Percentiles rank a stretch among this genome's conserved stretches.
Conservation (phyloP, 257 asterid genomes). For the Solanum piurae region DNA sequence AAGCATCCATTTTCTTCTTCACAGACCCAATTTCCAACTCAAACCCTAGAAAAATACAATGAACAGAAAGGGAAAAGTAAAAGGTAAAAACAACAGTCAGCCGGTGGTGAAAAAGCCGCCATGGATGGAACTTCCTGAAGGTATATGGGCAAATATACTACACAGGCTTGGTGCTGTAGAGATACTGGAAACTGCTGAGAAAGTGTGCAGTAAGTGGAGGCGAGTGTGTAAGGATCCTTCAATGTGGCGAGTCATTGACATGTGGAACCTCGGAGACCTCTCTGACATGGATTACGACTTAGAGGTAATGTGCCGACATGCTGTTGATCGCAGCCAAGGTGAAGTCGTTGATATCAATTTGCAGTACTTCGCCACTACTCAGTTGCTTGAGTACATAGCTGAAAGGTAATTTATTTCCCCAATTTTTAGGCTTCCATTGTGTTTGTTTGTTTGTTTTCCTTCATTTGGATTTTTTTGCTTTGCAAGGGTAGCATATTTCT, state of each 20-base stretch:
- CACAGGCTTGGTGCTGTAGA: slow-evolving; percentile 33
- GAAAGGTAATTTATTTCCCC: neutral
- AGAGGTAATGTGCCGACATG: slow-evolving; percentile 13
- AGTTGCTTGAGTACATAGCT: neutral
- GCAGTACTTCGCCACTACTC: neutral
- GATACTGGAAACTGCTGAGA: slow-evolving; percentile 24
- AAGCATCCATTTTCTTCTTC: neutral
- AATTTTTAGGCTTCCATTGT: neutral
- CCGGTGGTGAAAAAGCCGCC: slow-evolving; percentile 6
- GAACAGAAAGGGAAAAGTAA: neutral
- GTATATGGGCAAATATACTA: slow-evolving; percentile 30
- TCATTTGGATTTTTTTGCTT: no score
- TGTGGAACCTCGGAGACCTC: neutral
- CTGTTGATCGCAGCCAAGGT: neutral
- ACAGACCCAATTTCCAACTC: neutral
- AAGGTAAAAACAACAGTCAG: neutral
- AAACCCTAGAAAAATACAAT: neutral
- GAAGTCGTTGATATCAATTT: neutral
- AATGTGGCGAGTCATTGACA: slow-evolving; percentile 32
- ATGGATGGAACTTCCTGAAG: slow-evolving; percentile 45
- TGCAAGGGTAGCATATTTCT: neutral
- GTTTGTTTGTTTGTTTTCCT: neutral
- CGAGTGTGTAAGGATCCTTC: slow-evolving; percentile 34
- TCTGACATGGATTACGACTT: neutral
- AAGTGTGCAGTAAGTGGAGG: slow-evolving; percentile 39